Evolutionary conservation across 228 moss, liverwort and hornwort genomes (phyloP).

Genomic region (Sphagnum fallax): DNA sequence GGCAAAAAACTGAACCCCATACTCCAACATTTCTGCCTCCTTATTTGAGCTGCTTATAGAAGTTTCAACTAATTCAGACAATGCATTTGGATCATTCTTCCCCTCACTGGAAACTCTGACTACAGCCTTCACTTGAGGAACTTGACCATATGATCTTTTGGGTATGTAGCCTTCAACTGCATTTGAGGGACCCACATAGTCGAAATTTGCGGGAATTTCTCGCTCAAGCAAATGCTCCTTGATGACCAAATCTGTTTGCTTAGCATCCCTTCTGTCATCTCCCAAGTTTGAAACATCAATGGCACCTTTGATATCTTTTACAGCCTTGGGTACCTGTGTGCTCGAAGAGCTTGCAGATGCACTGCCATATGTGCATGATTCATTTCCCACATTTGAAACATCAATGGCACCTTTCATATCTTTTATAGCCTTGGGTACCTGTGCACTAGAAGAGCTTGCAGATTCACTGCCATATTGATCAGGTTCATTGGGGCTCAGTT

Average conservation of each 20-base stretch:
- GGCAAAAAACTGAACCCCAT: too few species aligned
- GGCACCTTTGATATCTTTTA: conserved; percentile 6
- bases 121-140: conserved; percentile 1
- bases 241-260: conserved; percentile 10
- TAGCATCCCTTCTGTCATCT: conserved; percentile 16
- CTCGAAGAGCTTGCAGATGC: background rate
- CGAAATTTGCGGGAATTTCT: conserved; percentile 36
- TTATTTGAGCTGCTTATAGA: too few species aligned
- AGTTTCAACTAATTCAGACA: too few species aligned
- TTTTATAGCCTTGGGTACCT: conserved; percentile 2
- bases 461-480: too few species aligned
- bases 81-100: too few species aligned
- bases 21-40: too few species aligned
- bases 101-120: too few species aligned
- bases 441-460: conserved; percentile 2
- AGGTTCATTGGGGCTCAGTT: background rate
- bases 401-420: conserved; percentile 6
- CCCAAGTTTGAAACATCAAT: conserved; percentile 8
- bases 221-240: conserved; percentile 34
- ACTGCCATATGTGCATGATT: too few species aligned
- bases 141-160: conserved; percentile 23
- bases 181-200: conserved; percentile 61
- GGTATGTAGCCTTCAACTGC: conserved; percentile 88
- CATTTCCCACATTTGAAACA: conserved; percentile 10
- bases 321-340: conserved; percentile 2